Percentiles rank a stretch among this genome's conserved stretches.
Evolutionary conservation across 768 basidiomycete genomes (phyloP).

Genomic region (Dentipellis sp.): DNA sequence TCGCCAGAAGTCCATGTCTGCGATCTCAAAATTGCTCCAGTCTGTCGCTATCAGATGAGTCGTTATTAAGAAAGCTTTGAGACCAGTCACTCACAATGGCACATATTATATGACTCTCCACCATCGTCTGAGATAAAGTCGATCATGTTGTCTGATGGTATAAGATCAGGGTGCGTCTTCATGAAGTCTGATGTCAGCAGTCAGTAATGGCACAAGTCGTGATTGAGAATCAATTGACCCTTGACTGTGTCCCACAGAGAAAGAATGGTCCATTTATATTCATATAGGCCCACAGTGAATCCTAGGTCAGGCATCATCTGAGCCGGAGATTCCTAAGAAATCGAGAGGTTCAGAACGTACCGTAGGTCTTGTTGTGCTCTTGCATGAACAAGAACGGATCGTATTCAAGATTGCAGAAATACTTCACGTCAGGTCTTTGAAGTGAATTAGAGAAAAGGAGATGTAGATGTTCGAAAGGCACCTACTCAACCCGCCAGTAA

Average conservation of each 20-base stretch:
- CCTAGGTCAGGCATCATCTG: constrained; percentile 27
- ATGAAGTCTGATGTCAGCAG: constrained; percentile 49
- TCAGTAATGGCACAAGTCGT: no score
- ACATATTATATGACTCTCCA: constrained; percentile 65
- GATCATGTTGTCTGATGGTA: constrained; percentile 61
- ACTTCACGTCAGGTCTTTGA: constrained; percentile 62
- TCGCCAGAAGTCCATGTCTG: constrained; percentile 75
- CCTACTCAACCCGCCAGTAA: constrained; percentile 88
- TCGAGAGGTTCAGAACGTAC: constrained; percentile 23
- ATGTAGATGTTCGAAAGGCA: not conserved
- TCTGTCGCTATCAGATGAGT: constrained; percentile 30
- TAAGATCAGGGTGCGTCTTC: constrained; percentile 45
- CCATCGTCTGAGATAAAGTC: constrained; percentile 64
- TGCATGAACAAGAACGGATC: constrained; percentile 73
- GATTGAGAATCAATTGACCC: constrained; percentile 29
- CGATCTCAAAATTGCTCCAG: constrained; percentile 96
- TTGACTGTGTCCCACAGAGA: constrained; percentile 71
- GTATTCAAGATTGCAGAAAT: constrained; percentile 66
- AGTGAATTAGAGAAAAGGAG: not conserved
- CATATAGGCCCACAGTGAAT: constrained; percentile 72
- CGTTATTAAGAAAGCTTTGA: not conserved
- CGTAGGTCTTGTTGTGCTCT: constrained; percentile 75
- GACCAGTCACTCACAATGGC: constrained; percentile 45
- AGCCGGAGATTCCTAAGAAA: no score
- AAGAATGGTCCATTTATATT: constrained; percentile 74